Evolutionary conservation across 805 yeast genomes (phyloP), one percentile per base, ranked within the genome.

Genomic region (Metschnikowia peoriensis): DNA sequence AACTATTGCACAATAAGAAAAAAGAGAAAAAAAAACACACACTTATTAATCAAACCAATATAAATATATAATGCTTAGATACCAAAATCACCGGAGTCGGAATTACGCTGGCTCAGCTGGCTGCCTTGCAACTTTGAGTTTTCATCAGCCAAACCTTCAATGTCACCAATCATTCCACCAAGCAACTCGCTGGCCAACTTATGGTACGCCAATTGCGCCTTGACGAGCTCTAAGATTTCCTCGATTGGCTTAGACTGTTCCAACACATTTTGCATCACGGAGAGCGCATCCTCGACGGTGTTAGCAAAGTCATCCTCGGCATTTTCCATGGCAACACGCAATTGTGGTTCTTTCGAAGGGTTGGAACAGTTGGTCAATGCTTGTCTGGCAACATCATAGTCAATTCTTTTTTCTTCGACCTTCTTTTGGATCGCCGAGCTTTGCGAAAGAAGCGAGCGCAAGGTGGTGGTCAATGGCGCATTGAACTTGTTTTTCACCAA

Each of bases 281-380:
- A 75, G 50, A 89, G 89, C 39, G 96, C 94, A 64, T 87, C 94
- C 72, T 89, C 96, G 37, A 90, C 90, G 27, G 92, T 86, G 60
- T 88, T 89, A 44, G 94, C 96, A 68, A 89, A 89, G 64, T 87
- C 92, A 64, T 89, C 97, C 72, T 89, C 97, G 47, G 89, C 84
- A 55, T 85, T 81, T 70, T 89, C 96, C 80, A 89, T 85, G 57
- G 83, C 81, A 46, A 85, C 87, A 62, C 92, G 78, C 54, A 86
- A 79, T 46, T 84, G 84, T 15, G 92, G 89, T 65, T 86, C 86
- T 69, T 84, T 84, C 37, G 70, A 61, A 6, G 79, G 75, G 55
- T 73, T 73, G 8, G 73, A 57, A 61, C 78, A 72, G 52, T 61
- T 66, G 41, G 76, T 64, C 58, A 75, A 70, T 48, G 66, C 70